Percentiles rank a stretch among this genome's conserved stretches.
These are phyloP conservation scores for Penicillium brasilianum DNA, from an alignment of 2,329 filamentous ascomycete species.

Conservation along the genomic window DNA sequence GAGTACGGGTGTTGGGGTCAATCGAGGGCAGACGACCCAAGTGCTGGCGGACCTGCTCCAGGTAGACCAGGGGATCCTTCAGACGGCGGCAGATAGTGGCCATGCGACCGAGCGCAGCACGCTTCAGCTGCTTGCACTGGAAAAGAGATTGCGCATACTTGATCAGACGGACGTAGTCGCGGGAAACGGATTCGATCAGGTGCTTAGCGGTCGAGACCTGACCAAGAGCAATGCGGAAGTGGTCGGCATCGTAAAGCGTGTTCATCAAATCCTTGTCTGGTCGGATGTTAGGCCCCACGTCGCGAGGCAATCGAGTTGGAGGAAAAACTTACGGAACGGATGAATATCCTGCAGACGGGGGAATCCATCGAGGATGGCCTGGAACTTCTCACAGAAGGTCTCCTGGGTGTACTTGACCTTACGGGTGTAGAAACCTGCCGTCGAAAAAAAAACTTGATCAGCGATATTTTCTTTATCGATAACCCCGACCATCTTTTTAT, in stretches of 20 bases:
- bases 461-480: constrained; percentile 35
- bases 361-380: constrained; percentile 88
- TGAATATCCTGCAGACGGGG: constrained; percentile 93
- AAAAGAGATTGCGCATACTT: constrained; percentile 97
- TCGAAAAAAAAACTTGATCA: constrained; percentile 36
- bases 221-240: constrained; percentile 94
- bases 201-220: constrained; percentile 96
- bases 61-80: constrained; percentile 91
- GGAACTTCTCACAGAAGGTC: constrained; percentile 93
- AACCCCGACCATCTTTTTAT: constrained; percentile 29
- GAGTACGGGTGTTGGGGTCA: constrained; percentile 93
- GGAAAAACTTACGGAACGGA: constrained; percentile 72
- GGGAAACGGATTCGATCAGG: constrained; percentile 91
- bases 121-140: constrained; percentile 99
- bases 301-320: constrained; percentile 7
- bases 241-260: constrained; percentile 97
- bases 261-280: constrained; percentile 82
- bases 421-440: constrained; percentile 83
- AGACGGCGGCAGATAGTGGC: constrained; percentile 93
- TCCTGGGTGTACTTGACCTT: constrained; percentile 99
- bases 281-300: constrained; percentile 24
- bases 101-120: constrained; percentile 95
- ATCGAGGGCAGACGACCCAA: constrained; percentile 97
- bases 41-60: constrained; percentile 97
- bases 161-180: constrained; percentile 93